Evolutionary conservation across 1,139 yeast genomes (phyloP).

Genomic region (Debaryomycetaceae sp.): DNA sequence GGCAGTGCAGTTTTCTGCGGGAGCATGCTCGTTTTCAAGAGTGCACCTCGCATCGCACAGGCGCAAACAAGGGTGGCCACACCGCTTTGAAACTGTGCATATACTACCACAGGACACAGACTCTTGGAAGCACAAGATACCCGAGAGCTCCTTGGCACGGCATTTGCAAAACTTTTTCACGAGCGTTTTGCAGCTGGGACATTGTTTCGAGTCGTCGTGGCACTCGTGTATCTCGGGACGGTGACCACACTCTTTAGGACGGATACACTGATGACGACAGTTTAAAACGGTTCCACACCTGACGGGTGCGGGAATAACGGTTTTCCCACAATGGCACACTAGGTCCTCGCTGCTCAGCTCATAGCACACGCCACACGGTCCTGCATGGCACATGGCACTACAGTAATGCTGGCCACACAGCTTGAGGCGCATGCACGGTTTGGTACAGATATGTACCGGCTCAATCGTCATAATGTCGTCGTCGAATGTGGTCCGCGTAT

Average conservation of each 20-base stretch:
- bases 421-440: slow-evolving; percentile 53
- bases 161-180: slow-evolving; percentile 64
- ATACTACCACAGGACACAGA: slow-evolving; percentile 61
- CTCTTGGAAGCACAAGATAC: slow-evolving; percentile 61
- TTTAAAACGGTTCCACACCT: slow-evolving; percentile 75
- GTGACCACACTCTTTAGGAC: slow-evolving; percentile 66
- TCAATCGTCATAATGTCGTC: slow-evolving; percentile 56
- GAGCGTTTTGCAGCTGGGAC: slow-evolving; percentile 71
- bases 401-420: slow-evolving; percentile 71
- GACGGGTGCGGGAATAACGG: slow-evolving; percentile 75
- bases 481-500: slow-evolving; percentile 20
- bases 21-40: slow-evolving; percentile 19
- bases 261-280: slow-evolving; percentile 60
- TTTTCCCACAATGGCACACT: slow-evolving; percentile 76
- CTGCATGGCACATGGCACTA: slow-evolving; percentile 68
- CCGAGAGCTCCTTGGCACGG: slow-evolving; percentile 49
- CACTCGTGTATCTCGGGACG: slow-evolving; percentile 63
- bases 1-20: slow-evolving; percentile 37
- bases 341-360: slow-evolving; percentile 78
- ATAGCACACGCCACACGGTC: slow-evolving; percentile 75
- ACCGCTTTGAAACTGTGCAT: slow-evolving; percentile 46
- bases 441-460: slow-evolving; percentile 68
- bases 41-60: slow-evolving; percentile 39
- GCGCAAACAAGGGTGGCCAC: slow-evolving; percentile 67
- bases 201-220: slow-evolving; percentile 49